These are phyloP conservation scores for Acanthamoeba culbertsoni DNA, from an alignment of 208 protist genomes.

Conservation along the genomic window DNA sequence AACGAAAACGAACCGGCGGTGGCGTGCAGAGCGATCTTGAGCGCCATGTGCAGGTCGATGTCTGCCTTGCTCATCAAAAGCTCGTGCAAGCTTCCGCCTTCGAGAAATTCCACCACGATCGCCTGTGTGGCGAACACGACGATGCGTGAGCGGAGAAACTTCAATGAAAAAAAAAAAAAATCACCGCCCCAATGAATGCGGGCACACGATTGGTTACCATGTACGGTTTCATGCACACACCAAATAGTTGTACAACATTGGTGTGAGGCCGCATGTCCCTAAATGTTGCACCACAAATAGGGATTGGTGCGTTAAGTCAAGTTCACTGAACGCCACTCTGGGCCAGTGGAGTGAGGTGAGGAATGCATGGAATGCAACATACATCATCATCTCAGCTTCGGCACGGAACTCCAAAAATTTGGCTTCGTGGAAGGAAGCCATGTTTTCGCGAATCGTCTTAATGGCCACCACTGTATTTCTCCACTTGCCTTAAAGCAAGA, in stretches of 20 bases:
- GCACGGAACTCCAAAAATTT: not conserved
- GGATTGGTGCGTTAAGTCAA: not conserved
- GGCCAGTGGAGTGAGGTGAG: not conserved
- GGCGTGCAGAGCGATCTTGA: not conserved
- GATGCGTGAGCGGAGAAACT: not conserved
- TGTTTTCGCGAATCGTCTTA: not conserved
- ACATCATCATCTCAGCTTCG: slow-evolving; percentile 2
- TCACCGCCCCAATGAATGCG: not conserved
- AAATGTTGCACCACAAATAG: too few relatives aligned
- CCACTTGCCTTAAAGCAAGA: slow-evolving; percentile 3
- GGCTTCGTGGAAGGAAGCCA: not conserved
- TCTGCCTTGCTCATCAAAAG: not conserved
- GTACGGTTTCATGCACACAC: not conserved
- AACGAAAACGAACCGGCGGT: not conserved
- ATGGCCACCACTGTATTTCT: not conserved
- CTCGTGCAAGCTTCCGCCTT: not conserved
- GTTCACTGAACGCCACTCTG: too few relatives aligned
- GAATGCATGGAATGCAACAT: not conserved
- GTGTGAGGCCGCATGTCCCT: slow-evolving; percentile 9
- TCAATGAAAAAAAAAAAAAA: not conserved
- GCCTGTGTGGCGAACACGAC: not conserved
- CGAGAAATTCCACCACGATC: not conserved
- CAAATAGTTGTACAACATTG: not conserved
- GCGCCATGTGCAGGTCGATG: not conserved
- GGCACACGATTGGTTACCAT: not conserved